A percentile compares a stretch with the other conserved stretches of the same genome.
These are phyloP conservation scores for Pyrus betulifolia DNA, from an alignment of 306 rosid genomes.

Conservation along the genomic window DNA sequence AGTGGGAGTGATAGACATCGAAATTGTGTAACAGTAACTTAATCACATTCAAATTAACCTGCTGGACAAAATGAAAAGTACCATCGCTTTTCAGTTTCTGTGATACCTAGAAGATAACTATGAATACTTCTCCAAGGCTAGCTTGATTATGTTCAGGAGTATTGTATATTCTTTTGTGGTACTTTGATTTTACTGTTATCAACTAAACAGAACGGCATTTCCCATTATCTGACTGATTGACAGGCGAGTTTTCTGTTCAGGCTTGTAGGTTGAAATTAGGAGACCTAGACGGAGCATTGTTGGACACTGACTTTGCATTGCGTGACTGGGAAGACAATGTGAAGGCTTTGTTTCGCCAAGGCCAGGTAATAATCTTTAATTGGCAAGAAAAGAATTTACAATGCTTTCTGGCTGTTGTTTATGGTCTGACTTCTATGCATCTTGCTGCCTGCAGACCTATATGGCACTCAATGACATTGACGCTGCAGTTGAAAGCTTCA, in stretches of 20 bases:
- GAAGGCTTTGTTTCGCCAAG: conserved; percentile 86
- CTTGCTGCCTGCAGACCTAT: conserved; percentile 40
- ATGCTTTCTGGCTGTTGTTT: not conserved
- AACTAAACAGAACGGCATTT: not conserved
- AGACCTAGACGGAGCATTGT: conserved; percentile 73
- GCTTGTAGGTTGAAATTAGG: conserved; percentile 80
- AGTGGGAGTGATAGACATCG: not conserved
- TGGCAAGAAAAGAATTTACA: not conserved
- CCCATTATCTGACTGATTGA: not conserved
- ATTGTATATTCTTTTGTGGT: not conserved
- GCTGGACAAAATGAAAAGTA: not conserved
- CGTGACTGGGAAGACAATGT: conserved; percentile 79
- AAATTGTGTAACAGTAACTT: not conserved
- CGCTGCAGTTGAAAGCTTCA: conserved; percentile 68
- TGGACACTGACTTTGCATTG: conserved; percentile 79
- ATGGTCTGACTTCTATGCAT: not conserved
- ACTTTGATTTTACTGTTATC: not conserved
- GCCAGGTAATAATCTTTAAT: conserved; percentile 57
- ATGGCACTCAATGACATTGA: conserved; percentile 70
- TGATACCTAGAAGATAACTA: not conserved
- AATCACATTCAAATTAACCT: not conserved
- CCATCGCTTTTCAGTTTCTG: not conserved
- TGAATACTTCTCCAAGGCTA: not conserved
- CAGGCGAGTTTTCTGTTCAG: conserved; percentile 22
- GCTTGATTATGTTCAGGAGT: not conserved